Evolutionary conservation across 441 rosid genomes (phyloP), one percentile per base, ranked within the genome.

Genomic region (Adansonia madagascariensis): DNA sequence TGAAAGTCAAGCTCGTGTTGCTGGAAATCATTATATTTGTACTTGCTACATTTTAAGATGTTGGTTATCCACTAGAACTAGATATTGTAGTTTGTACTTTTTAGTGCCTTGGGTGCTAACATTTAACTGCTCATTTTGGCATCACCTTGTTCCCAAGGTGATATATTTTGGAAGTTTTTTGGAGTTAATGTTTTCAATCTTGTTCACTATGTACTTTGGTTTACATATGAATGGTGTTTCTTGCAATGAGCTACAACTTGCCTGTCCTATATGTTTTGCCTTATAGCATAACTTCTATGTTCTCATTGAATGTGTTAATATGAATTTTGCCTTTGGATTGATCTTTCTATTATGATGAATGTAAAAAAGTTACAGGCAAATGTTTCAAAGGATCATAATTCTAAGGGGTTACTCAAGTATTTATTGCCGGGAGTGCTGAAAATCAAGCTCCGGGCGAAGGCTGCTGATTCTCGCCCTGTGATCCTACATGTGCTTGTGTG

Each of bases 61-160:
- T 92, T 78, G 95, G 97, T 18, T 91, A 89, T 86, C 97, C 97
- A 4, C 82, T 91, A 73, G 95, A 92, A 31, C 35, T 91, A 73
- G 95, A 92, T 86, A 88, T 91, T 68, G 92, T 92, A 69, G 92
- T 91, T 75, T 91, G 35, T 31, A 31, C 35, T 31, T 31, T 31
- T 95, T 86, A 92, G 94, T 82, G 94, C 95, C 77, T 84, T 92
- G 80, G 97, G 97, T 70, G 94, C 95, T 68, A 95, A 92, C 80
- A 88, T 90, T 94, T 92, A 91, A 91, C 95, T 80, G 97, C 95
- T 80, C 92, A 92, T 39, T 92, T 92, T 83, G 97, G 95, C 82
- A 89, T 91, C 67, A 92, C 95, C 79, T 90, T 31, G 35, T 31
- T 31, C 35, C 35, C 35, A 31, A 31, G 35, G 35, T 31, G 35